These are phyloP conservation scores for Chloris gayana DNA, from an alignment of 176 grass and related monocot genomes.

Conservation along the genomic window DNA sequence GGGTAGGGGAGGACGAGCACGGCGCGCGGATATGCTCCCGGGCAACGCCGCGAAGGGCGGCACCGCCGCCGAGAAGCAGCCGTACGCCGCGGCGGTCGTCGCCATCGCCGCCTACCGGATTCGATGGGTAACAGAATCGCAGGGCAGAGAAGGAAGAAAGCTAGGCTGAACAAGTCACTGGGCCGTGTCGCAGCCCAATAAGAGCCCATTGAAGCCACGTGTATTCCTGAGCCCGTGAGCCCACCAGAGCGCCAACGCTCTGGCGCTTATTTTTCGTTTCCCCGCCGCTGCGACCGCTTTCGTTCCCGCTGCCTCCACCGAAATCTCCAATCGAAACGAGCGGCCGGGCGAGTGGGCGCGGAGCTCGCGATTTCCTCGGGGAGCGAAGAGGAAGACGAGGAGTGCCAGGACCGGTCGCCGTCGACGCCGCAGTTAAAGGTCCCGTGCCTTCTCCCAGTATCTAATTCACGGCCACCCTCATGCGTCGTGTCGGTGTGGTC, in stretches of 20 bases:
- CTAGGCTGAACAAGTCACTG: not conserved
- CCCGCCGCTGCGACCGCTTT: not conserved
- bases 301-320: not conserved
- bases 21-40: not conserved
- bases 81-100: conserved; percentile 24
- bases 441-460: not conserved
- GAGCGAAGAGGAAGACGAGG: not conserved
- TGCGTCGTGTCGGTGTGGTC: not conserved
- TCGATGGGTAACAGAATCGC: not conserved
- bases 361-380: not conserved
- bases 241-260: not conserved
- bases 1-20: not conserved
- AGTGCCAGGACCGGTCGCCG: not conserved
- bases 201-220: not conserved
- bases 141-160: not conserved
- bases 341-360: not conserved
- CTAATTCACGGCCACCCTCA: not conserved
- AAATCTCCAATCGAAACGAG: conserved; percentile 26
- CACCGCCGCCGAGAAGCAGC: conserved; percentile 22
- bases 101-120: conserved; percentile 41
- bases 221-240: not conserved
- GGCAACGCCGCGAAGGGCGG: not conserved
- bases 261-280: not conserved
- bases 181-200: not conserved
- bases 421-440: conserved; percentile 26